phyloP scores from a whole-genome alignment of 352 stramenopile species.

The Thalassiosira oceanica region DNA sequence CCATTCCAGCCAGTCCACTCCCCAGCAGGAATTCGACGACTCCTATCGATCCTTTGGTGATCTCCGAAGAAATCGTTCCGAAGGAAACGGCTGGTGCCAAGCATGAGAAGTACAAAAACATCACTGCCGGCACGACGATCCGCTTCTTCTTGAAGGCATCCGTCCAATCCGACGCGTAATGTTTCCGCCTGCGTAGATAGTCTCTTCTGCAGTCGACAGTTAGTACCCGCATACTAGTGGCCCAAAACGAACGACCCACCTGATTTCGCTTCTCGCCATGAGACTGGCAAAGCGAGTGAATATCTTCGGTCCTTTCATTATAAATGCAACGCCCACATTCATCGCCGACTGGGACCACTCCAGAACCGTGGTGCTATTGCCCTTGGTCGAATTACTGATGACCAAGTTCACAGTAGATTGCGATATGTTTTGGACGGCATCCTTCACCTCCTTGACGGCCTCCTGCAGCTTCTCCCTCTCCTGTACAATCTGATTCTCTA shows the following conservation, averaged over 20 bases:
- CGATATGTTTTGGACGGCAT: constrained; percentile 22
- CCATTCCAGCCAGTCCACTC: constrained; percentile 70
- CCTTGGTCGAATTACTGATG: constrained; percentile 3
- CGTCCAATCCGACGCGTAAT: constrained; percentile 77
- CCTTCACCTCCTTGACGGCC: constrained; percentile 51
- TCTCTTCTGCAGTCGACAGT: constrained; percentile 41
- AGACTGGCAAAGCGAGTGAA: constrained; percentile 27
- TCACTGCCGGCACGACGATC: constrained; percentile 71
- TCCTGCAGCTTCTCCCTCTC: constrained; percentile 44
- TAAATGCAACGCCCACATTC: constrained; percentile 34
- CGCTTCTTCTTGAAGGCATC: constrained; percentile 75
- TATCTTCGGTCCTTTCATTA: constrained; percentile 39
- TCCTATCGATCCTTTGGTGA: constrained; percentile 82
- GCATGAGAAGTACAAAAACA: constrained; percentile 88
- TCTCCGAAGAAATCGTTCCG: constrained; percentile 81
- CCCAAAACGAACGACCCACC: too few species aligned
- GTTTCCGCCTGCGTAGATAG: constrained; percentile 40
- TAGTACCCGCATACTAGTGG: too few species aligned
- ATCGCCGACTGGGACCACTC: constrained; percentile 36
- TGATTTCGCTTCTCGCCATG: constrained; percentile 23
- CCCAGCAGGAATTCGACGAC: constrained; percentile 80
- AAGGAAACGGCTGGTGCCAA: constrained; percentile 84
- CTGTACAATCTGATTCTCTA: constrained; percentile 28
- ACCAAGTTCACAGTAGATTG: constrained; percentile 25
- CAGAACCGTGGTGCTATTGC: constrained; percentile 11